phyloP scores from a whole-genome alignment of 2,329 filamentous ascomycete genomes.

The Penicillium sp. region DNA sequence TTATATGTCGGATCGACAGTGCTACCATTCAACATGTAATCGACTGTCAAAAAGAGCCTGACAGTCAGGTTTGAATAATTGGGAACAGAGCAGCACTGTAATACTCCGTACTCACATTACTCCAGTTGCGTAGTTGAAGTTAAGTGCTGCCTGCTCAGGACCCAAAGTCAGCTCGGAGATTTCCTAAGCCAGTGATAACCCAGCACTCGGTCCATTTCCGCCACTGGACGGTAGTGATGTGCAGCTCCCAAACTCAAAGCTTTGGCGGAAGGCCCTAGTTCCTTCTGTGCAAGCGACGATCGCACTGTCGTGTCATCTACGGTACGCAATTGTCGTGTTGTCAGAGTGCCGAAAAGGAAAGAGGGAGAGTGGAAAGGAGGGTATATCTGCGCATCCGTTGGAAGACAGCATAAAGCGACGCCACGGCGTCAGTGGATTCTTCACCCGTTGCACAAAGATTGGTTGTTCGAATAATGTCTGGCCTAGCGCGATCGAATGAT shows the following conservation, averaged over 20 bases:
- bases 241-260: not conserved
- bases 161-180: not conserved
- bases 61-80: not conserved
- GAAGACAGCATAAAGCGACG: not conserved
- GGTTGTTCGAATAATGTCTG: not conserved
- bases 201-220: not conserved
- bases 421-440: not conserved
- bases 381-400: not conserved
- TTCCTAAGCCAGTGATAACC: not conserved
- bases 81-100: not conserved
- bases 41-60: not conserved
- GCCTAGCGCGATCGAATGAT: conserved; percentile 5
- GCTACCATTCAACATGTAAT: not conserved
- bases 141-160: not conserved
- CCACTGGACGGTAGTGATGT: not conserved
- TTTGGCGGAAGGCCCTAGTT: not conserved
- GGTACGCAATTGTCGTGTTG: too few species aligned
- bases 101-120: not conserved
- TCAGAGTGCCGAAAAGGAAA: not conserved
- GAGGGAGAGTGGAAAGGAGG: not conserved
- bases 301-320: not conserved
- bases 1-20: not conserved
- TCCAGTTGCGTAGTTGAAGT: not conserved
- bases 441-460: not conserved
- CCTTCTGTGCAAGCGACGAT: not conserved